Percentiles rank a stretch among this genome's conserved stretches.
Evolutionary conservation across 192 early-diverging fungal species (phyloP).

Genomic region (Helicostylum pulchrum): DNA sequence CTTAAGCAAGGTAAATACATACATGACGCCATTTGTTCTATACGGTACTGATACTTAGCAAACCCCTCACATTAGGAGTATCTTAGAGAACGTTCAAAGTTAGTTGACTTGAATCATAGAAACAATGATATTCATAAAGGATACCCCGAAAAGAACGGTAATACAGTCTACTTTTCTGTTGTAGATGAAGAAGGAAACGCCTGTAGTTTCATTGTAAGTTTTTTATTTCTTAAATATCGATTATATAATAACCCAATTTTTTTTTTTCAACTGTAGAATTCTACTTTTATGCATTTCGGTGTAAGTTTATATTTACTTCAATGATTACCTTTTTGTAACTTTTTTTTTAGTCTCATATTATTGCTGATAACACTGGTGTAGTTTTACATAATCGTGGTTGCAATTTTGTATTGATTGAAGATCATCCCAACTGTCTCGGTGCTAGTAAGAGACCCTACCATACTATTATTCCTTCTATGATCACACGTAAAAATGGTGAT

Average conservation of each 20-base stretch:
- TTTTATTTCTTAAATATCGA: conserved; percentile 1
- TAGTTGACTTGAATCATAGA: conserved; percentile 51
- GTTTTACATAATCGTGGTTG: conserved; percentile 67
- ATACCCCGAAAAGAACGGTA: conserved; percentile 55
- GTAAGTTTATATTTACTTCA: conserved; percentile 33
- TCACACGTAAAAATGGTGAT: conserved; percentile 38
- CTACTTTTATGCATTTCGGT: conserved; percentile 53
- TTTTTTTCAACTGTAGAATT: conserved; percentile 37
- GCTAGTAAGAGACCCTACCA: conserved; percentile 74
- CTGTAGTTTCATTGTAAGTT: conserved; percentile 69
- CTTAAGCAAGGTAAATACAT: conserved; percentile 41
- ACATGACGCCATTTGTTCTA: neutral
- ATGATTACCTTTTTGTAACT: neutral
- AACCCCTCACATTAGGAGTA: conserved; percentile 37
- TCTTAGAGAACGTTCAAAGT: conserved; percentile 48
- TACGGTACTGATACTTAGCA: neutral
- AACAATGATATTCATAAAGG: conserved; percentile 52
- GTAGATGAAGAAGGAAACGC: conserved; percentile 77
- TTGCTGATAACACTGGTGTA: conserved; percentile 62
- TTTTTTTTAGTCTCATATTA: conserved; percentile 39
- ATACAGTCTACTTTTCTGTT: conserved; percentile 77
- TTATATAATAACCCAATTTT: too few species aligned
- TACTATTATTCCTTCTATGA: conserved; percentile 76
- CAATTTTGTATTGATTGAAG: conserved; percentile 59
- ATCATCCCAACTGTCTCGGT: conserved; percentile 61